Evolutionary conservation across 805 yeast genomes (phyloP), one percentile per base, ranked within the genome.

Genomic region (Saccharomycopsis lassenensis): DNA sequence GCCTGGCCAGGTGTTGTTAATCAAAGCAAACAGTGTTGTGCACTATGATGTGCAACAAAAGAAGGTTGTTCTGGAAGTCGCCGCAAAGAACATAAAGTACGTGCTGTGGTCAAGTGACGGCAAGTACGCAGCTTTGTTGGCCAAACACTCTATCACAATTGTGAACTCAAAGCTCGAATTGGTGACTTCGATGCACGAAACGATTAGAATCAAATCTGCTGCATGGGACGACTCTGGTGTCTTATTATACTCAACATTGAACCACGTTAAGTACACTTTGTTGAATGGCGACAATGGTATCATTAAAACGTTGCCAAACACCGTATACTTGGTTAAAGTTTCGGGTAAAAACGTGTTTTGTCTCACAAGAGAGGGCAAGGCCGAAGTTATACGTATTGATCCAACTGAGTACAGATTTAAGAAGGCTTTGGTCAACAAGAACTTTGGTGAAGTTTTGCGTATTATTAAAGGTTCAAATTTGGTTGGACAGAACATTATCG

Each of bases 371-470:
- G 71, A 68, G 15, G 96, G 96, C 40, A 77, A 76, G 51, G 87
- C 85, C 37, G 87, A 84, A 54, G 69, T 72, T 29, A 56, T 86
- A 37, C 56, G 65, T 21, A 85, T 93, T 48, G 98, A 91, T 56
- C 95, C 97, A 27, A 89, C 97, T 23, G 99, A 91, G 62, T 91
- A 83, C 63, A 73, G 96, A 51, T 91, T 91, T 71, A 91, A 91
- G 66, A 80, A 77, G 53, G 94, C 98, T 6, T 65, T 91, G 48
- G 80, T 89, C 28, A 84, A 79, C 63, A 80, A 78, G 56, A 85
- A 91, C 58, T 89, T 85, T 63, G 74, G 74, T 47, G 98, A 91
- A 60, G 97, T 91, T 14, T 68, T 87, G 47, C 73, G 95, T 48
- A 74, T 91, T 48, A 91, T 91, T 58, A 77, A 75, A 52, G 75